Evolutionary conservation across 2,329 filamentous ascomycete genomes (phyloP).

Genomic region (Diplodia scrobiculata): DNA sequence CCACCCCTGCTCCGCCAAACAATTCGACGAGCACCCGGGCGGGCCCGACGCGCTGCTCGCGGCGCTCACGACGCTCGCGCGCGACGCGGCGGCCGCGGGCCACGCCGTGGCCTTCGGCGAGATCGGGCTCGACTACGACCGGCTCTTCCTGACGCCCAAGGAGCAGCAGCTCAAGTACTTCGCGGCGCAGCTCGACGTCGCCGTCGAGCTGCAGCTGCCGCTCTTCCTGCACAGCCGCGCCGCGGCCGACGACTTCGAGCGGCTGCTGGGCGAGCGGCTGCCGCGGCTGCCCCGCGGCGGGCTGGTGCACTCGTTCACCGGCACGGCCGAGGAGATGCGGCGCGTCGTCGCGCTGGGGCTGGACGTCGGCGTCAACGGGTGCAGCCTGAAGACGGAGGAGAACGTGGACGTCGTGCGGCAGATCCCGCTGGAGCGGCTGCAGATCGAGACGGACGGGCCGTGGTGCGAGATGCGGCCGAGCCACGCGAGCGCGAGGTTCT

Average conservation of each 20-base stretch:
- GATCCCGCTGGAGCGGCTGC: constrained; percentile 75
- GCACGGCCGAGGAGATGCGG: constrained; percentile 47
- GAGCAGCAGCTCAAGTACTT: constrained; percentile 84
- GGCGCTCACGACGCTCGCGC: constrained; percentile 66
- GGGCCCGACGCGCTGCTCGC: constrained; percentile 56
- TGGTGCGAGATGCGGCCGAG: constrained; percentile 64
- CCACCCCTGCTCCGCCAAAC: constrained; percentile 83
- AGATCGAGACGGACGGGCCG: constrained; percentile 95
- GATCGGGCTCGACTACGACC: constrained; percentile 94
- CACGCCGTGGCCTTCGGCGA: constrained; percentile 84
- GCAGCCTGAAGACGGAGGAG: constrained; percentile 87
- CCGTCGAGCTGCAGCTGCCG: constrained; percentile 74
- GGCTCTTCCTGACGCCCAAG: constrained; percentile 77
- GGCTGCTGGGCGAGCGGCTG: constrained; percentile 65
- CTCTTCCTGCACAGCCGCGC: constrained; percentile 92
- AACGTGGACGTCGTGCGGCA: constrained; percentile 82
- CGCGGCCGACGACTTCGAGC: constrained; percentile 80
- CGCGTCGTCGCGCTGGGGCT: constrained; percentile 45
- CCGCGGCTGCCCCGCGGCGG: constrained; percentile 71
- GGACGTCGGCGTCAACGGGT: constrained; percentile 55
- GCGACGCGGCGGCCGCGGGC: constrained; percentile 52
- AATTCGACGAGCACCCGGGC: constrained; percentile 67
- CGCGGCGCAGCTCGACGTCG: constrained; percentile 76
- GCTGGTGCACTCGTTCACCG: constrained; percentile 54
- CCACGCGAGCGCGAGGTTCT: constrained; percentile 78